Percentiles rank a stretch among this genome's conserved stretches.
phyloP scores from a whole-genome alignment of 2,329 filamentous ascomycete species.

The Aureobasidium sp. region DNA sequence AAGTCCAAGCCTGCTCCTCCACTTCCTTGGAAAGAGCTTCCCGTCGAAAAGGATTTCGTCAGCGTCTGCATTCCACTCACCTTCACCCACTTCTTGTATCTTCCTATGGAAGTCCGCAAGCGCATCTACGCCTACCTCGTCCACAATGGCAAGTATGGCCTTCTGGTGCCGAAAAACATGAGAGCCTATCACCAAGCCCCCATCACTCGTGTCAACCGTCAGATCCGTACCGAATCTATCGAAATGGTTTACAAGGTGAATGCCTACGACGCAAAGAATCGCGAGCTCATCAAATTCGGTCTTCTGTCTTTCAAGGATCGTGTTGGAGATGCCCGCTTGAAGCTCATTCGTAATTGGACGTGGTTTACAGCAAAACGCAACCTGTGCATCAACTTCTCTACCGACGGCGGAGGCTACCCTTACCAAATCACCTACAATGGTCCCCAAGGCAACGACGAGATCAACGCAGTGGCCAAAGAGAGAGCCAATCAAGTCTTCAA shows the following conservation, averaged over 20 bases:
- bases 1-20: background rate
- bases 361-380: background rate
- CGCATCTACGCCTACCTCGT: background rate
- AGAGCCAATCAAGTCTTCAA: background rate
- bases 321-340: background rate
- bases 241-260: background rate
- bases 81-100: background rate
- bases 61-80: background rate
- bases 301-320: background rate
- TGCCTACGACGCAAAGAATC: background rate
- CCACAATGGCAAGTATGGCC: background rate
- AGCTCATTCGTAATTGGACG: background rate
- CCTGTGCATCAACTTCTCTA: background rate
- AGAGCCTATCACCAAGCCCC: background rate
- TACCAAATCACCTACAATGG: background rate
- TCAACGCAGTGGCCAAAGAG: background rate
- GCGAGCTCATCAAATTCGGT: background rate
- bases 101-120: background rate
- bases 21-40: background rate
- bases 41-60: background rate
- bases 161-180: background rate
- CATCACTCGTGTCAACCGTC: slow-evolving; percentile 2
- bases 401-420: background rate
- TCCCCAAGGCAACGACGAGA: background rate
- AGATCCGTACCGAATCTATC: background rate